Base-by-base conservation (phyloP, 2,329 filamentous ascomycete genomes). In the Neopestalotiopsis sp. region DNA sequence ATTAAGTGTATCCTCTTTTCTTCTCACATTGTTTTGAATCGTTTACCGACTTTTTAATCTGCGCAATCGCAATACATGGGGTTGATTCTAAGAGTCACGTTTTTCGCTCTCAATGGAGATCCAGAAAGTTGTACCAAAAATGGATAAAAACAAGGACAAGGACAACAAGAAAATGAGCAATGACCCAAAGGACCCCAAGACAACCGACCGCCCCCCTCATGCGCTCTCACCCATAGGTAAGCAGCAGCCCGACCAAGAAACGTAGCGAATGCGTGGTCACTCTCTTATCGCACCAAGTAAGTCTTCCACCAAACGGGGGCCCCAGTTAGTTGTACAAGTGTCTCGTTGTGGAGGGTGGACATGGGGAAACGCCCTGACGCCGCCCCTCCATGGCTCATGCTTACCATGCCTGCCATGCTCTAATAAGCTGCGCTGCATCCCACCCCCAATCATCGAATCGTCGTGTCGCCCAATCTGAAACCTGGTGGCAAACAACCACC, bases 401-500 rank as follows among this genome's bases (percentile, higher is more conserved):
- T 9, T 57, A n/a, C 17, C 52, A 57, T n/a, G 17, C 32, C 12
- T 60, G 57, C n/a, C 28, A 60, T 28, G 38, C 17, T n/a, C 17
- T 49, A 49, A 28, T 28, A 28, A 28, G 24, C 24, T 28, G 24
- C 24, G 62, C 40, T 30, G 62, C 42, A 65, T 65, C n/a, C 20
- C 34, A 38, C n/a, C 45, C n/a, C 45, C 63, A 32, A 58, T 57
- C 13, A 30, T 66, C 49, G 63, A 66, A 66, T 66, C 42, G 63
- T 14, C 9, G 49, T 34, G 63, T 56, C 49, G 63, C 63, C 63
- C 63, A 66, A 45, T 38, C 62, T 58, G 63, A 66, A 66, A 66
- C 63, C 45, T 20, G 63, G 63, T 66, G 63, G 63, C 63, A 58
- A 66, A 66, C 42, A 66, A 64, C 14, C 61, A 34, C 45, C 30